phyloP scores from a whole-genome alignment of 805 yeast species.

The Helenozyma baotianmanensis region DNA sequence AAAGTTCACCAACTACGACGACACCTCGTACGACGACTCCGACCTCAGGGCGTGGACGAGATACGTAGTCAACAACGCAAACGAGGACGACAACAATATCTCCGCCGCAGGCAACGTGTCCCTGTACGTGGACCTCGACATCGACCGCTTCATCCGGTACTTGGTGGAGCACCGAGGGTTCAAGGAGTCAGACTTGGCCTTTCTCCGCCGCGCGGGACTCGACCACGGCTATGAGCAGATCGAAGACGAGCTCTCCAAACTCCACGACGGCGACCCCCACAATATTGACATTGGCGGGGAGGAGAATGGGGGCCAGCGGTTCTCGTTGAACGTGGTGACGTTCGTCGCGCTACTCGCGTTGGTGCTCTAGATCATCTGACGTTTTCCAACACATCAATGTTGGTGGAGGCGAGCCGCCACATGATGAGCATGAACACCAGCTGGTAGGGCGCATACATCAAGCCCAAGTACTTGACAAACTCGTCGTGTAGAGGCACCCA shows the following conservation, averaged over 20 bases:
- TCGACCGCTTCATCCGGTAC: slow-evolving; percentile 28
- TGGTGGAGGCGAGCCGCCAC: slow-evolving; percentile 67
- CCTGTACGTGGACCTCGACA: slow-evolving; percentile 18
- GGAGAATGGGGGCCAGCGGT: background rate
- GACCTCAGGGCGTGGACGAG: slow-evolving; percentile 26
- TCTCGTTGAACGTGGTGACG: background rate
- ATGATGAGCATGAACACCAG: slow-evolving; percentile 63
- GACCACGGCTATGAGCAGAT: slow-evolving; percentile 37
- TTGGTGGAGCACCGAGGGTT: slow-evolving; percentile 27
- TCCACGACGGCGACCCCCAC: slow-evolving; percentile 16
- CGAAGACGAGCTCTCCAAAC: slow-evolving; percentile 31
- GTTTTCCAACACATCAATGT: slow-evolving; percentile 42
- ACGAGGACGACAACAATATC: slow-evolving; percentile 2
- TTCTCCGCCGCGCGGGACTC: slow-evolving; percentile 22
- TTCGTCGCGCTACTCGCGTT: too few species aligned
- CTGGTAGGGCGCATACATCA: slow-evolving; percentile 59
- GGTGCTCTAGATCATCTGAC: slow-evolving; percentile 1
- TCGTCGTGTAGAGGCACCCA: slow-evolving; percentile 69
- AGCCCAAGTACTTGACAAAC: slow-evolving; percentile 51
- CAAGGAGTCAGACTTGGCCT: slow-evolving; percentile 20
- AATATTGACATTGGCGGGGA: slow-evolving; percentile 7
- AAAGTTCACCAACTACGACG: slow-evolving; percentile 25
- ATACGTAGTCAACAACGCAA: slow-evolving; percentile 18
- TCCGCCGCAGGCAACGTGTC: background rate
- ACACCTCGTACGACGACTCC: slow-evolving; percentile 18